These are phyloP conservation scores for Crucihimalaya himalaica DNA, from an alignment of 345 rosid species.

Conservation along the genomic window DNA sequence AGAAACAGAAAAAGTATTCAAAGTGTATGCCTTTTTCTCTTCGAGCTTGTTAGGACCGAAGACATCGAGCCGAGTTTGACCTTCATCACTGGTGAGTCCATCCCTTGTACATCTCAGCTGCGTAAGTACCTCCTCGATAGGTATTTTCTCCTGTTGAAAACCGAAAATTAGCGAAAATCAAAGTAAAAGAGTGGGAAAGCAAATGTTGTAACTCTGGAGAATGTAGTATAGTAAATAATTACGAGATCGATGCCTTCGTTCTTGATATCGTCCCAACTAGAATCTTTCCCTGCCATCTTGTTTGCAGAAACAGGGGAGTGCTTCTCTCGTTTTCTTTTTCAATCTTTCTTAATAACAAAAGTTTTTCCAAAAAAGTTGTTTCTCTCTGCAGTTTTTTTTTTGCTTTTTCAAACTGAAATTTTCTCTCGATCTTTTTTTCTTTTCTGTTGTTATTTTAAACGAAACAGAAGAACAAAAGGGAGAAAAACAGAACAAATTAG, in stretches of 20 bases:
- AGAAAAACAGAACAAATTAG: conserved; percentile 20
- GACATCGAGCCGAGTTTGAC: conserved; percentile 59
- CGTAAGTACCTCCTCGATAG: conserved; percentile 69
- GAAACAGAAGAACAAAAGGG: conserved; percentile 38
- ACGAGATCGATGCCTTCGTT: conserved; percentile 65
- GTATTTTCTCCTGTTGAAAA: conserved; percentile 62
- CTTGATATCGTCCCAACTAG: conserved; percentile 61
- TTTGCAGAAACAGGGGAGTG: conserved; percentile 13
- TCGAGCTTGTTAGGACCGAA: conserved; percentile 87
- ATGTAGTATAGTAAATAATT: not conserved
- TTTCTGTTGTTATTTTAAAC: conserved; percentile 38
- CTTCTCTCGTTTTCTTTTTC: not conserved
- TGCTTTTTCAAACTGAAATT: conserved; percentile 32
- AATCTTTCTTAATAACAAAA: not conserved
- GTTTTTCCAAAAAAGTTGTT: conserved; percentile 23
- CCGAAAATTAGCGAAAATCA: not conserved
- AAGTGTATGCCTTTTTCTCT: conserved; percentile 60
- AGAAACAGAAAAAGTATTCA: not conserved
- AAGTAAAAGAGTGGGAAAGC: not conserved
- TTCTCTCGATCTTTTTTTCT: conserved; percentile 30
- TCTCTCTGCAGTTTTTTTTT: conserved; percentile 22
- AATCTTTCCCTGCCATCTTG: conserved; percentile 44
- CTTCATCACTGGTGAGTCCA: conserved; percentile 68
- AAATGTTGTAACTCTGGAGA: not conserved
- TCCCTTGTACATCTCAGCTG: conserved; percentile 66